phyloP scores from a whole-genome alignment of 164 flowering plant genomes.

The Litsea cubeba region DNA sequence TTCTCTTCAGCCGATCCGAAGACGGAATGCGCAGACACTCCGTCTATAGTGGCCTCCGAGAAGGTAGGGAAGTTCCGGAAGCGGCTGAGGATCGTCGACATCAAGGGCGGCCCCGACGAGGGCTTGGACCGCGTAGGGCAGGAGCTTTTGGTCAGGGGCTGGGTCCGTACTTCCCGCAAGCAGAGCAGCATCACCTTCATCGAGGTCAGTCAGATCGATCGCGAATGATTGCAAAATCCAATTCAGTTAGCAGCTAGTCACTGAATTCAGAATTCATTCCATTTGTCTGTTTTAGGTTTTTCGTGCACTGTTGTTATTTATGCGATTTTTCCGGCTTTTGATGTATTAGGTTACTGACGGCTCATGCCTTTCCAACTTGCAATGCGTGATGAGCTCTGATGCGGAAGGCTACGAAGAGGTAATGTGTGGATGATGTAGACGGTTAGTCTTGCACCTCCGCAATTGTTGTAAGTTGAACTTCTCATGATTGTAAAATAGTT shows the following conservation, averaged over 20 bases:
- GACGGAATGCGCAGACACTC: conserved; percentile 17
- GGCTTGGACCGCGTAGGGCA: conserved; percentile 68
- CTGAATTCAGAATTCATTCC: not conserved
- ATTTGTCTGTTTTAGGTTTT: conserved; percentile 1
- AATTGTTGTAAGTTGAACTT: no score
- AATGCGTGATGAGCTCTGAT: conserved; percentile 78
- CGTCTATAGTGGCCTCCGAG: conserved; percentile 17
- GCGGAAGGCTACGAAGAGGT: conserved; percentile 98
- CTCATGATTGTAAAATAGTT: not conserved
- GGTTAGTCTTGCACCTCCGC: no score
- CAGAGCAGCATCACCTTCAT: conserved; percentile 85
- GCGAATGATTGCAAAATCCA: no score
- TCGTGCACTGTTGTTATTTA: not conserved
- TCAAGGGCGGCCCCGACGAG: conserved; percentile 70
- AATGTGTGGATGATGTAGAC: not conserved
- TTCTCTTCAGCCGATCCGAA: conserved; percentile 34
- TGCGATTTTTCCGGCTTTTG: no score
- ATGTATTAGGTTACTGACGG: conserved; percentile 79
- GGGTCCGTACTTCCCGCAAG: conserved; percentile 86
- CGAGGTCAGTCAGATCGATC: conserved; percentile 38
- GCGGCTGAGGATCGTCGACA: conserved; percentile 60
- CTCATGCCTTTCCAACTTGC: conserved; percentile 95
- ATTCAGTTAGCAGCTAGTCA: no score
- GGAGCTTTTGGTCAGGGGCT: conserved; percentile 60
- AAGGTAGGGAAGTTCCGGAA: conserved; percentile 57